A percentile compares a stretch with the other conserved stretches of the same genome.
Evolutionary conservation across 176 grass and related monocot genomes (phyloP).

Genomic region (Paspalum vaginatum): DNA sequence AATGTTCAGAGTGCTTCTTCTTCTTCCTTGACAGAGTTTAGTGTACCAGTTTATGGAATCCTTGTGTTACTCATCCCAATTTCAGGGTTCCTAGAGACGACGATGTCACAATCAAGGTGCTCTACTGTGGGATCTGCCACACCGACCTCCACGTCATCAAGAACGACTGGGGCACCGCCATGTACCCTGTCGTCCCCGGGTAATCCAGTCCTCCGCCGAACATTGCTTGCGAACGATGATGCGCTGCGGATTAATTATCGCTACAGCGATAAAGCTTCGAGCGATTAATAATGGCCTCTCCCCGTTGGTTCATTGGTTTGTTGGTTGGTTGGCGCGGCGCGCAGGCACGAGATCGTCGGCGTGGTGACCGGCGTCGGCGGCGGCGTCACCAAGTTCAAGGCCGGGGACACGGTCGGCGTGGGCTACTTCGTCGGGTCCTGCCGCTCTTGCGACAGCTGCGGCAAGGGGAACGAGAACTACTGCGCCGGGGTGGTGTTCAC

Average conservation of each 20-base stretch:
- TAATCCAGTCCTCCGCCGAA: slow-evolving; percentile 22
- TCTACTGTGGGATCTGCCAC: slow-evolving; percentile 81
- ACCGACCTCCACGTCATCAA: slow-evolving; percentile 66
- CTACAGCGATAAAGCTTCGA: too few relatives aligned
- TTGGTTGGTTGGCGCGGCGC: not conserved
- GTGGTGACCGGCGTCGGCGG: slow-evolving; percentile 47
- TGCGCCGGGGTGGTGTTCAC: slow-evolving; percentile 58
- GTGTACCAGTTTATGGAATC: not conserved
- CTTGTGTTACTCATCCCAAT: not conserved
- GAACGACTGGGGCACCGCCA: slow-evolving; percentile 70
- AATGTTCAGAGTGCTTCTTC: not conserved
- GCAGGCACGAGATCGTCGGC: slow-evolving; percentile 63
- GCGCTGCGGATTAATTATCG: too few relatives aligned
- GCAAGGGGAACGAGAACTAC: slow-evolving; percentile 55
- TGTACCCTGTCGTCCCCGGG: slow-evolving; percentile 77
- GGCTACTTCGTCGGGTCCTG: slow-evolving; percentile 68
- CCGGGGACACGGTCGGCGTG: slow-evolving; percentile 65
- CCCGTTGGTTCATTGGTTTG: too few relatives aligned
- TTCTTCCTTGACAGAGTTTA: not conserved
- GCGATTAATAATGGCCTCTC: too few relatives aligned
- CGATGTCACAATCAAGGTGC: slow-evolving; percentile 76
- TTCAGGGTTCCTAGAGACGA: slow-evolving; percentile 51
- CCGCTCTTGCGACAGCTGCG: slow-evolving; percentile 63
- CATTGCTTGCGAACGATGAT: too few relatives aligned
- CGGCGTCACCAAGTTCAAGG: slow-evolving; percentile 56